Conservation (phyloP, 1,284 basidiomycete genomes). For the Boletus calvinii region DNA sequence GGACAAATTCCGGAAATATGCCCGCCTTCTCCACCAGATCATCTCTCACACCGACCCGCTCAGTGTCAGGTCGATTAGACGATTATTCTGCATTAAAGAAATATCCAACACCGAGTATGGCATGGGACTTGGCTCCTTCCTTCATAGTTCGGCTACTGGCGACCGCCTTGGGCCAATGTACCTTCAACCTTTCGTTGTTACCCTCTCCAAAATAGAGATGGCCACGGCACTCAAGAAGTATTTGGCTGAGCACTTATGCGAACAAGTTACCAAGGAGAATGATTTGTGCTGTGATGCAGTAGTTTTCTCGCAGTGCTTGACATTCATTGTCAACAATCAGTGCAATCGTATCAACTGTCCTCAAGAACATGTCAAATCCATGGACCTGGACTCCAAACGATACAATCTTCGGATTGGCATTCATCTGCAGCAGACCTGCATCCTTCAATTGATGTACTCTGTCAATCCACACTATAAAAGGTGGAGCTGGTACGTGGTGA, state of each 20-base stretch:
- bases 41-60: constrained; percentile 31
- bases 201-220: constrained; percentile 12
- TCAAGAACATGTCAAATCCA: constrained; percentile 36
- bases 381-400: constrained; percentile 28
- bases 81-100: constrained; percentile 41
- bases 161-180: constrained; percentile 5
- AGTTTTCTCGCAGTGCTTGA: constrained; percentile 44
- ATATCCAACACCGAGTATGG: constrained; percentile 30
- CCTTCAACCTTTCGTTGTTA: neutral
- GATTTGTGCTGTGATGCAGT: constrained; percentile 29
- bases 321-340: constrained; percentile 30
- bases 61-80: constrained; percentile 24
- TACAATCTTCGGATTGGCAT: constrained; percentile 44
- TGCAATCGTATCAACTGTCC: constrained; percentile 42
- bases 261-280: constrained; percentile 39
- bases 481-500: constrained; percentile 22
- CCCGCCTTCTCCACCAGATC: constrained; percentile 34
- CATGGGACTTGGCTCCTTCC: constrained; percentile 31
- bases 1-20: constrained; percentile 38
- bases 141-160: constrained; percentile 13
- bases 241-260: constrained; percentile 32
- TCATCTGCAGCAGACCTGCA: constrained; percentile 48
- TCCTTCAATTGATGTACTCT: constrained; percentile 37
- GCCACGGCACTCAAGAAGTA: constrained; percentile 16
- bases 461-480: constrained; percentile 10